These are phyloP conservation scores for Amylocarpus encephaloides DNA, from an alignment of 2,329 filamentous ascomycete species.

Conservation along the genomic window DNA sequence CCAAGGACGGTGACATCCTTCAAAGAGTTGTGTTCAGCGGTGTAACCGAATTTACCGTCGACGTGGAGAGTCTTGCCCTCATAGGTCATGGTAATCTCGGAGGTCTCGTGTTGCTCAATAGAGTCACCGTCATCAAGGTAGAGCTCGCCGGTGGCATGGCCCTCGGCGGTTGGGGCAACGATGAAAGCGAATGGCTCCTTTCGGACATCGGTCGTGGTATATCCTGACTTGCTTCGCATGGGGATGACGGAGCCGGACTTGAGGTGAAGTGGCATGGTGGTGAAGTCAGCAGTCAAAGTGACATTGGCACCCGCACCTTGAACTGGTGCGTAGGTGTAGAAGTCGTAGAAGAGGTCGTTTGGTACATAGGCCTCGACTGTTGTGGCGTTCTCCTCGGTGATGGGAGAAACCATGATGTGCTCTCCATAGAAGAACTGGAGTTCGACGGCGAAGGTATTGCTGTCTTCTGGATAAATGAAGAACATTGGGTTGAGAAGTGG, in stretches of 20 bases:
- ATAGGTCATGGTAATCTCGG: slow-evolving; percentile 19
- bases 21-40: not conserved
- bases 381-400: slow-evolving; percentile 39
- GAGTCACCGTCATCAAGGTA: slow-evolving; percentile 75
- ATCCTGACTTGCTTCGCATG: slow-evolving; percentile 46
- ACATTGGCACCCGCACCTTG: slow-evolving; percentile 37
- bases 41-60: not conserved
- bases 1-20: not conserved
- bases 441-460: slow-evolving; percentile 40
- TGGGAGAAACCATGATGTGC: slow-evolving; percentile 43
- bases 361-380: slow-evolving; percentile 44
- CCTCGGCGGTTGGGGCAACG: slow-evolving; percentile 57
- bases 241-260: slow-evolving; percentile 61
- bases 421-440: slow-evolving; percentile 47
- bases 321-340: slow-evolving; percentile 42
- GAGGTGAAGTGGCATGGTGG: slow-evolving; percentile 61
- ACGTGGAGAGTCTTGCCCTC: not conserved
- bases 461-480: slow-evolving; percentile 58
- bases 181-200: slow-evolving; percentile 64
- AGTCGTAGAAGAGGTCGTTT: slow-evolving; percentile 44
- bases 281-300: slow-evolving; percentile 35
- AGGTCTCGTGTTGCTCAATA: slow-evolving; percentile 51
- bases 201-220: slow-evolving; percentile 59
- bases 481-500: slow-evolving; percentile 66
- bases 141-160: slow-evolving; percentile 58